Conservation (phyloP, 306 rosid genomes). For the Lathyrus tuberosus region DNA sequence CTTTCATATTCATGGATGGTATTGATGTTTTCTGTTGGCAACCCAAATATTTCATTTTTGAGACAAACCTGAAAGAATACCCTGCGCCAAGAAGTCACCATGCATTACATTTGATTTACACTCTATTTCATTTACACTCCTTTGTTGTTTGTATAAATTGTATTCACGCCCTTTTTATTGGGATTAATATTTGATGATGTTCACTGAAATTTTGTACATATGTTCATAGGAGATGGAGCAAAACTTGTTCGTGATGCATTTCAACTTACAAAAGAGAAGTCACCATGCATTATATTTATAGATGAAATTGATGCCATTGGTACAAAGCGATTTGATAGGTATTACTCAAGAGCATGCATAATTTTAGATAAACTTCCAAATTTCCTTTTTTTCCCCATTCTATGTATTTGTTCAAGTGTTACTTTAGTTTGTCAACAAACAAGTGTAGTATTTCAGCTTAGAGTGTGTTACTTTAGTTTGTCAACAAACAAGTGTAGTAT, state of each 20-base stretch:
- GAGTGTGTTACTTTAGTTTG: too few relatives aligned
- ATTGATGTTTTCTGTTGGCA: too few relatives aligned
- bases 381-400: background rate
- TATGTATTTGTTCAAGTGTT: constrained; percentile 4
- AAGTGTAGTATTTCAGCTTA: constrained; percentile 10
- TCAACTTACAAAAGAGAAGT: constrained; percentile 94
- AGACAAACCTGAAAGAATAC: too few relatives aligned
- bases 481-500: too few relatives aligned
- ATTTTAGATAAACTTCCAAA: constrained; percentile 21
- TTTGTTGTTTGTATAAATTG: too few relatives aligned
- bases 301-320: constrained; percentile 99
- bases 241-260: constrained; percentile 97
- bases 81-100: too few relatives aligned
- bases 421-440: constrained; percentile 1
- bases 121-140: too few relatives aligned
- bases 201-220: constrained; percentile 59
- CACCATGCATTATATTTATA: constrained; percentile 94
- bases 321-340: constrained; percentile 96
- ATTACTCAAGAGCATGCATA: constrained; percentile 21
- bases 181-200: too few relatives aligned
- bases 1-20: too few relatives aligned
- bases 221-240: constrained; percentile 97
- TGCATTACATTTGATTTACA: too few relatives aligned
- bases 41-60: too few relatives aligned
- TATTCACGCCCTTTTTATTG: too few relatives aligned